Evolutionary conservation across 371 early-diverging fungal species (phyloP).

Genomic region (Thermomucor indicae-seudaticae): DNA sequence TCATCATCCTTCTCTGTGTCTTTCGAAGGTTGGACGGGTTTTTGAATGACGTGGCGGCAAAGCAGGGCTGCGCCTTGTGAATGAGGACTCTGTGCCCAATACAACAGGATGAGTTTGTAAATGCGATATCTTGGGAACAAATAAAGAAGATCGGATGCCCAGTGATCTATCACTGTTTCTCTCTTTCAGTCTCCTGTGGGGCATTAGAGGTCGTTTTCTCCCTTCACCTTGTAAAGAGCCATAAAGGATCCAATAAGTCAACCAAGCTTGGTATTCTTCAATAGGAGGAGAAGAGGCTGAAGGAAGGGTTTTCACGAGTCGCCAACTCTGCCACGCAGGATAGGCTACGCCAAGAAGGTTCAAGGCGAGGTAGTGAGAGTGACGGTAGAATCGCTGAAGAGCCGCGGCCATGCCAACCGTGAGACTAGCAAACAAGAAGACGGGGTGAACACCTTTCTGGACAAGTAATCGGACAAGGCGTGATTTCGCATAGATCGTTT

Average conservation of each 20-base stretch:
- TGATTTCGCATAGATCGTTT: conserved; percentile 24
- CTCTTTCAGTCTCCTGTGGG: not conserved
- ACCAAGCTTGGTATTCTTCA: conserved; percentile 37
- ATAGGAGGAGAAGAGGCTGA: conserved; percentile 4
- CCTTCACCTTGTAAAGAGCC: conserved; percentile 50
- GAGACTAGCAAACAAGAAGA: conserved; percentile 22
- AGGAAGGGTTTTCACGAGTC: conserved; percentile 12
- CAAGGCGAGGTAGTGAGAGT: conserved; percentile 22
- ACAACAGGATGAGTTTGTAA: conserved; percentile 39
- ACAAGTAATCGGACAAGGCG: conserved; percentile 27
- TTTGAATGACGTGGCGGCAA: conserved; percentile 32
- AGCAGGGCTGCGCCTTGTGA: conserved; percentile 42
- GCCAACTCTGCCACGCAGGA: conserved; percentile 37
- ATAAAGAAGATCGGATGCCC: conserved; percentile 23
- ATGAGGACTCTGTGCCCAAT: conserved; percentile 53
- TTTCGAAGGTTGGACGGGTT: conserved; percentile 12
- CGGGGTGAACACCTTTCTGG: conserved; percentile 30
- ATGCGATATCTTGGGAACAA: conserved; percentile 41
- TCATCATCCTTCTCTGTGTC: not conserved
- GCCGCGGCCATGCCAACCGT: conserved; percentile 16
- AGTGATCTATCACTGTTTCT: conserved; percentile 39
- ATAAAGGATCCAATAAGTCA: conserved; percentile 52
- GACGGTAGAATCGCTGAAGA: conserved; percentile 23
- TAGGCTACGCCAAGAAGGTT: conserved; percentile 38
- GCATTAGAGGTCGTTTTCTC: not conserved